These are phyloP conservation scores for Boletus reticuloceps DNA, from an alignment of 768 basidiomycete genomes.

Conservation along the genomic window DNA sequence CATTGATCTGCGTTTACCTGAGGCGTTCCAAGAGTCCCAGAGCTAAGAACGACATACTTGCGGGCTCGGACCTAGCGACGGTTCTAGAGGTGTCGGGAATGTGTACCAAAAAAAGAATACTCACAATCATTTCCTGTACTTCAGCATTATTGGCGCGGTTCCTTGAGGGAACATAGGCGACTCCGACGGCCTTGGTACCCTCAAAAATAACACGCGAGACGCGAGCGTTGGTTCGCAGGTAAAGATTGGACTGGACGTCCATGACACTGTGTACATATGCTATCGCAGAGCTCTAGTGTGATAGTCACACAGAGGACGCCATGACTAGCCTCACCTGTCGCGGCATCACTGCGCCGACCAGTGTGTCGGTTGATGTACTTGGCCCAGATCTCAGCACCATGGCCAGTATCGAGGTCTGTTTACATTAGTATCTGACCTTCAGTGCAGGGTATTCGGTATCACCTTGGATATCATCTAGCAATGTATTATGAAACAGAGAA, in stretches of 20 bases:
- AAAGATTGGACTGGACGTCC: slow-evolving; percentile 66
- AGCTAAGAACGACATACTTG: slow-evolving; percentile 64
- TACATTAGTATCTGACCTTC: background rate
- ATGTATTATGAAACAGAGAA: too few relatives aligned
- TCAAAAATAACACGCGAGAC: slow-evolving; percentile 72
- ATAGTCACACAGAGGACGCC: background rate
- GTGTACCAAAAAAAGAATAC: background rate
- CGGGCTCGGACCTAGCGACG: slow-evolving; percentile 45
- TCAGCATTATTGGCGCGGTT: slow-evolving; percentile 53
- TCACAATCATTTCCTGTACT: slow-evolving; percentile 55
- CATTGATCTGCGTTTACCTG: slow-evolving; percentile 29
- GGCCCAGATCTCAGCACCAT: slow-evolving; percentile 71
- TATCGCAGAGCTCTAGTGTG: slow-evolving; percentile 14
- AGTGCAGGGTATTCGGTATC: background rate
- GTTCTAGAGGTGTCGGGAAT: background rate
- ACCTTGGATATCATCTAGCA: too few relatives aligned
- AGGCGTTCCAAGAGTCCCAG: slow-evolving; percentile 67
- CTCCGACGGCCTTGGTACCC: slow-evolving; percentile 67
- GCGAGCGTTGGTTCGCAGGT: slow-evolving; percentile 63
- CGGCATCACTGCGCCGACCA: slow-evolving; percentile 68
- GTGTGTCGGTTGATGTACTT: slow-evolving; percentile 77
- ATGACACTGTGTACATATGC: slow-evolving; percentile 71
- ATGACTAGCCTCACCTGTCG: slow-evolving; percentile 45
- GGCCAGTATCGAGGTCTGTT: slow-evolving; percentile 53
- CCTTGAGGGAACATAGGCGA: slow-evolving; percentile 63